A percentile compares a stretch with the other conserved stretches of the same genome.
Conservation (phyloP, 345 rosid genomes). For the Hibiscus tridactylites region DNA sequence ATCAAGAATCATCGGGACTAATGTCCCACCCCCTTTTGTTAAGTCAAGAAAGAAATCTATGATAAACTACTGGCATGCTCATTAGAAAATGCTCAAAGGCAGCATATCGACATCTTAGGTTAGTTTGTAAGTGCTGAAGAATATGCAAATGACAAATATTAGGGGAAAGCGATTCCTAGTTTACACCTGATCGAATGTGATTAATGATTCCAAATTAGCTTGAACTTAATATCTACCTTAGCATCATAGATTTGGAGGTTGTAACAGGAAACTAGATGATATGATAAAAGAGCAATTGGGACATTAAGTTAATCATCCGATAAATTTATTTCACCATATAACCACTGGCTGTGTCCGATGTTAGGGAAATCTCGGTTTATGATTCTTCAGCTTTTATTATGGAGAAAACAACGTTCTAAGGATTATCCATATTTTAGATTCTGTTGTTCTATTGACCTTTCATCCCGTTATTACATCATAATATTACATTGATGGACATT, state of each 20-base stretch:
- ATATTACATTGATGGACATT: not conserved
- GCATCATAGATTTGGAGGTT: not conserved
- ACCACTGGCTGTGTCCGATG: not conserved
- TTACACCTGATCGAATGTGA: not conserved
- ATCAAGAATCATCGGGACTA: not conserved
- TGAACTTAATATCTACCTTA: not conserved
- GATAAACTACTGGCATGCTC: not conserved
- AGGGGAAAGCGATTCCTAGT: not conserved
- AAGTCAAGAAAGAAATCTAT: no score
- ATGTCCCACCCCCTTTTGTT: no score
- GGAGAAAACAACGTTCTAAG: not conserved
- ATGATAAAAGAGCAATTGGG: not conserved
- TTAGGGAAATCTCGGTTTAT: not conserved
- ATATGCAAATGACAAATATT: not conserved
- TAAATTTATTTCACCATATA: not conserved
- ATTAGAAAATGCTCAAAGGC: not conserved
- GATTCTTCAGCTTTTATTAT: no score
- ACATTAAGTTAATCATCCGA: not conserved
- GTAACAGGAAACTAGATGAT: not conserved
- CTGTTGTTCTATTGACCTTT: not conserved
- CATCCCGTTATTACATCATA: not conserved
- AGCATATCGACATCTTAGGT: not conserved
- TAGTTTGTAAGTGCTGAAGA: not conserved
- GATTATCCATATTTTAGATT: not conserved
- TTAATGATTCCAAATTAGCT: not conserved